Percentiles rank a stretch among this genome's conserved stretches.
Evolutionary conservation across 2,329 filamentous ascomycete species (phyloP).

Genomic region (Pseudocercospora vitis): DNA sequence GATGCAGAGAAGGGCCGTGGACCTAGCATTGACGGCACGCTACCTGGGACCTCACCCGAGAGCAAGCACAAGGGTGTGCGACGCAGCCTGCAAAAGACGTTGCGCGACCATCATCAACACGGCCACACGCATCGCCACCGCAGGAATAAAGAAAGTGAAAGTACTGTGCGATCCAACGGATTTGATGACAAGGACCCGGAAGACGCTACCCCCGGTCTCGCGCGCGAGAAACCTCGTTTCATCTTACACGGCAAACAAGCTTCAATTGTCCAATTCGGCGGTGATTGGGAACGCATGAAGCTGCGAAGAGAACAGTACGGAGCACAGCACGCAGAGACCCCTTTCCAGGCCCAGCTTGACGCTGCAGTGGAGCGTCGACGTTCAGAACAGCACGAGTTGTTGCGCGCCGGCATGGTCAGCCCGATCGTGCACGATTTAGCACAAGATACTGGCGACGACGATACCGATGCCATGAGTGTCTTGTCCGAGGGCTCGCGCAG

Average conservation of each 20-base stretch:
- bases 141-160: conserved; percentile 72
- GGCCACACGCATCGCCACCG: conserved; percentile 64
- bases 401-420: conserved; percentile 20
- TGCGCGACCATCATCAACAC: conserved; percentile 61
- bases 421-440: conserved; percentile 19
- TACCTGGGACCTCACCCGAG: conserved; percentile 28
- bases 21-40: conserved; percentile 25
- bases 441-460: conserved; percentile 19
- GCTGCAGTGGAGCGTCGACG: conserved; percentile 18
- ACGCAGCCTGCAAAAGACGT: conserved; percentile 82
- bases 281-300: conserved; percentile 62
- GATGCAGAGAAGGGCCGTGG: background rate
- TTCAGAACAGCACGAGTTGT: conserved; percentile 21
- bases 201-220: conserved; percentile 63
- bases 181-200: conserved; percentile 17
- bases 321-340: conserved; percentile 16
- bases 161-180: conserved; percentile 49
- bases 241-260: conserved; percentile 98
- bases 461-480: conserved; percentile 24
- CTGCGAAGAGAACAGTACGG: conserved; percentile 35
- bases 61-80: conserved; percentile 60
- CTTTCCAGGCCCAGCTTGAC: conserved; percentile 8
- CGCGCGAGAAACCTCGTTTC: conserved; percentile 82
- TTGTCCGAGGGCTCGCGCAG: conserved; percentile 24
- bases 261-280: conserved; percentile 92